phyloP scores from a whole-genome alignment of 139 green algal species.

The Auxenochlorella pyrenoidosa region DNA sequence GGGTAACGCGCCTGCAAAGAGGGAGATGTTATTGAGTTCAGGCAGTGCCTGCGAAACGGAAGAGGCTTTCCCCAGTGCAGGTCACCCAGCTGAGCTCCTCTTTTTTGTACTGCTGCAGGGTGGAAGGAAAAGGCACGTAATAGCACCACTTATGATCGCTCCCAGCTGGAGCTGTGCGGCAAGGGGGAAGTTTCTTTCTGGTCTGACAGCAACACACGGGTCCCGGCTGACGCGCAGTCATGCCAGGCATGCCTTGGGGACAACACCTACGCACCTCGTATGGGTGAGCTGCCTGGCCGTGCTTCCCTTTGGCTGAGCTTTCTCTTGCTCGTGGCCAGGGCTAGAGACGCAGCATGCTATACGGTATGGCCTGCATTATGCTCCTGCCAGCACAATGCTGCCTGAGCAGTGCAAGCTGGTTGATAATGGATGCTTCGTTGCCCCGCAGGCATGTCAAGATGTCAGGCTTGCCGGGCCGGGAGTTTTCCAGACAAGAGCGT shows the following conservation, averaged over 20 bases:
- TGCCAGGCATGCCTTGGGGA: neutral
- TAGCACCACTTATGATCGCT: neutral
- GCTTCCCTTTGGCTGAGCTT: neutral
- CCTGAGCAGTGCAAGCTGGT: neutral
- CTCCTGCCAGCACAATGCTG: too few species aligned
- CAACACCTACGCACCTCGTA: conserved; percentile 12
- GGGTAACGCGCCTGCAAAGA: neutral
- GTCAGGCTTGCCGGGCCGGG: neutral
- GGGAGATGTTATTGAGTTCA: too few species aligned
- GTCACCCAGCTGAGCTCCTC: neutral
- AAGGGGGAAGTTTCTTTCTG: conserved; percentile 9
- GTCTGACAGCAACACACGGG: neutral
- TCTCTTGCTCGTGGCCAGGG: neutral
- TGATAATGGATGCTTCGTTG: too few species aligned
- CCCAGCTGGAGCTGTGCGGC: conserved; percentile 3
- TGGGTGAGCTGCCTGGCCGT: neutral
- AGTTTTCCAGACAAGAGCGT: conserved; percentile 6
- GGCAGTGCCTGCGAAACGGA: too few species aligned
- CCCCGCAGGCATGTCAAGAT: neutral
- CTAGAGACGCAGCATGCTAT: too few species aligned
- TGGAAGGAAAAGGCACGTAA: neutral
- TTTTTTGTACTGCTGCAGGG: neutral
- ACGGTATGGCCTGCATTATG: too few species aligned
- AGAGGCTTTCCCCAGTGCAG: too few species aligned
- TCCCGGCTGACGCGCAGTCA: neutral